Base-by-base conservation (phyloP, 2,329 filamentous ascomycete species). In the Epichloe brachyelytri region DNA sequence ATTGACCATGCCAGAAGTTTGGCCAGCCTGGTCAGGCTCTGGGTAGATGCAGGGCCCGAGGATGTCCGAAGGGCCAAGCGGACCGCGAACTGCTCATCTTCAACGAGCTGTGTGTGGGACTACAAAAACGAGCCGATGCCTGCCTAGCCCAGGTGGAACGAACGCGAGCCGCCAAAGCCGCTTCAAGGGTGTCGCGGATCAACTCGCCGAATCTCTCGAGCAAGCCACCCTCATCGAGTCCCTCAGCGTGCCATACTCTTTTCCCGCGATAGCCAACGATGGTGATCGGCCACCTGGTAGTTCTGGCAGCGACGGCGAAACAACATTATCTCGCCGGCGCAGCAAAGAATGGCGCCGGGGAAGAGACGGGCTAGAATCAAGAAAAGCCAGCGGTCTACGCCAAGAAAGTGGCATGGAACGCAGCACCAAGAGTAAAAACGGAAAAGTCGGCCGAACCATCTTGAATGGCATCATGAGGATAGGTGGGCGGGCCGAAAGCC, bases 1-100 rank as follows among this genome's bases (percentile, higher is more conserved):
- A 86, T 98, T 55, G 93, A 98, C 59, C 84, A 90, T 55, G 82
- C 89, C 7, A 81, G 88, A 54, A 90, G 87, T 59, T 89, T 90
- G 59, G 88, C 93, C 0, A 83, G 84, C 38, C 70, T 98, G 17
- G 84, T 95, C 20, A 86, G 86, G 60, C 71, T 93, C 12, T 94
- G 87, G 87, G 75, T 85, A 0, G 83, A 88, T 39, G 64, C 71
- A 4, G 72, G 65, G 10, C 67, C 70, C 2, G 51, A 65, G 1
- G 72, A 74, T 15, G 65, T 61, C n/a, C 63, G 59, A 36, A 60
- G 58, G 47, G 54, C 5, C 54, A 64, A 2, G 59, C 60, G 3
- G 69, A 77, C n/a, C 74, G 75, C 37, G 77, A 80, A 39, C 65
- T 82, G 2, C 65, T 73, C 34, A 63, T 71, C 19, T 82, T 82